Evolutionary conservation across 768 basidiomycete species (phyloP), one percentile per base, ranked within the genome.

Genomic region (Hirschioporus abietinus): DNA sequence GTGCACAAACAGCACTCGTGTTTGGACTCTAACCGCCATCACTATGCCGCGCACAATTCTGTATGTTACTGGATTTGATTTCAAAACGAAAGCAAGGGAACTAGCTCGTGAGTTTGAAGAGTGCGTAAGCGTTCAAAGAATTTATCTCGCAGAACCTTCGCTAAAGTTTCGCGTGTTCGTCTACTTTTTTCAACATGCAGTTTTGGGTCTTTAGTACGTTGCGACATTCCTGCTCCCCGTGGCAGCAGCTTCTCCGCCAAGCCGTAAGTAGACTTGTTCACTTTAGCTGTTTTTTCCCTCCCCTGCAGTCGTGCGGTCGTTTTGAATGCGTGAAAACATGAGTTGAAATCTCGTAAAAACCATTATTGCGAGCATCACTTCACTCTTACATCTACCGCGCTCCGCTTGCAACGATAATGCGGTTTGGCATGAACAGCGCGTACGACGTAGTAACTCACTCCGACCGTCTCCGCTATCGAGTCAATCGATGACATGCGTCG

Each of bases 21-120:
- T 52, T 52, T 52, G 42, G n/a, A 3, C 25, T 20, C 63, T 7
- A 18, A 58, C 64, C 8, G 36, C 59, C 17, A 63, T 66, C 34
- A 69, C 66, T 58, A 88, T 91, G 90, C 88, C 89, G 74, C 90
- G 92, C 70, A 61, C 60, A 7, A 94, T 93, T 70, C 84, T 94
- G 67, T 95, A 93, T 71, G 92, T 95, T 60, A 91, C 88, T 72
- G 92, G 92, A 23, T 95, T 95, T 73, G 88, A 92, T 71, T 88
- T 90, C 5, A 78, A 85, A n/a, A 93, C 91, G 2, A 86, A 92
- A 25, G 93, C 93, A 9, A 84, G 89, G 64, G 92, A 93, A 71
- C 84, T 95, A 1, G 93, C 93, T 1, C 91, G 79, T 71, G 92
- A 94, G 76, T 95, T 95, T 71, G 93, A 95, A 82, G 84, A 89